phyloP scores from a whole-genome alignment of 495 filamentous ascomycete genomes.

The Amorphotheca resinae region DNA sequence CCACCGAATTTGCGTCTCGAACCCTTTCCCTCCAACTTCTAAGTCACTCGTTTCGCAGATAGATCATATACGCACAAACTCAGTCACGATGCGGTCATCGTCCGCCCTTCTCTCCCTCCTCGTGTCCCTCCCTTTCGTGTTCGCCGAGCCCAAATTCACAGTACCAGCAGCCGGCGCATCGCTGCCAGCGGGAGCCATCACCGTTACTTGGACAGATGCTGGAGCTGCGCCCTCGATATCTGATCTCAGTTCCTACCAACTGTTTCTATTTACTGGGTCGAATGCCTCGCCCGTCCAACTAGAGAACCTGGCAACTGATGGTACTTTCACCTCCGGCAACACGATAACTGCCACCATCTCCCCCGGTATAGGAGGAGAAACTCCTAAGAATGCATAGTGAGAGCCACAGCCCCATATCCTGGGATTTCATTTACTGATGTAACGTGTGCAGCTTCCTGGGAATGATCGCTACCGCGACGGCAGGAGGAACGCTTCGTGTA shows the following conservation, averaged over 20 bases:
- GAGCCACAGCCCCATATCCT: constrained; percentile 9
- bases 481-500: constrained; percentile 40
- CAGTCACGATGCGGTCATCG: constrained; percentile 13
- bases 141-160: constrained; percentile 47
- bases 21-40: too few relatives aligned
- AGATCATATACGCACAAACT: too few relatives aligned
- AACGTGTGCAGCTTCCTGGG: constrained; percentile 44
- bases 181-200: constrained; percentile 37
- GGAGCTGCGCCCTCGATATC: constrained; percentile 34
- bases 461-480: constrained; percentile 40
- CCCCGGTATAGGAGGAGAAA: constrained; percentile 32
- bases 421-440: constrained; percentile 5
- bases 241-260: constrained; percentile 41
- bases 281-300: constrained; percentile 29
- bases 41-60: constrained; percentile 17
- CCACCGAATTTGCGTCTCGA: too few relatives aligned
- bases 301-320: neutral
- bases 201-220: constrained; percentile 47
- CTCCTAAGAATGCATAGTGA: constrained; percentile 49
- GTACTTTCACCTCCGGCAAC: constrained; percentile 26
- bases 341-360: constrained; percentile 39
- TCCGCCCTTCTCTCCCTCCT: constrained; percentile 23
- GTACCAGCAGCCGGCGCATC: constrained; percentile 35
- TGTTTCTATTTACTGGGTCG: constrained; percentile 54
- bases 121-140: constrained; percentile 28